Evolutionary conservation across 2,329 filamentous ascomycete genomes (phyloP).

Genomic region (Trichoderma aggressivum): DNA sequence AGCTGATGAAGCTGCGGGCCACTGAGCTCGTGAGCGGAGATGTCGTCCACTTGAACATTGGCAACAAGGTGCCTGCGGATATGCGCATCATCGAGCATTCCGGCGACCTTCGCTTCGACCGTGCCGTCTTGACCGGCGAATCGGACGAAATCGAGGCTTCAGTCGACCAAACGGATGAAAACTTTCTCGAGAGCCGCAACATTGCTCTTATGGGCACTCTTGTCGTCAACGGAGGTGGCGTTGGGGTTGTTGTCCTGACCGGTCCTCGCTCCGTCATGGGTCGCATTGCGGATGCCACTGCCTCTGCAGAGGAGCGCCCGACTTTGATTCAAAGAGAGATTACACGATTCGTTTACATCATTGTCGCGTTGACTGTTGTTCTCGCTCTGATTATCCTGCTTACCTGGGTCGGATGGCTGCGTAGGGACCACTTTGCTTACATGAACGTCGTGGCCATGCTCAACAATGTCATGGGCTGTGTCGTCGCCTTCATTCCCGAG

Average conservation of each 20-base stretch:
- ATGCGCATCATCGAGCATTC: conserved; percentile 42
- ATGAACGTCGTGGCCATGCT: conserved; percentile 44
- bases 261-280: conserved; percentile 42
- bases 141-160: conserved; percentile 41
- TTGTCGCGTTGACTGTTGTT: conserved; percentile 37
- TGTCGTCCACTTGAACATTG: conserved; percentile 43
- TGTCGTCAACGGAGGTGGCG: conserved; percentile 40
- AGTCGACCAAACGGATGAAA: conserved; percentile 38
- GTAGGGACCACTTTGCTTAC: conserved; percentile 34
- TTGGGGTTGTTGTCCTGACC: conserved; percentile 40
- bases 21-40: conserved; percentile 46
- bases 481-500: conserved; percentile 41
- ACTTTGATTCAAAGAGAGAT: conserved; percentile 44
- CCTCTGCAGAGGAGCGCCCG: conserved; percentile 35
- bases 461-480: conserved; percentile 44
- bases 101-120: conserved; percentile 42
- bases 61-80: conserved; percentile 49
- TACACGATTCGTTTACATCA: conserved; percentile 42
- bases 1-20: conserved; percentile 38
- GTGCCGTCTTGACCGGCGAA: conserved; percentile 42
- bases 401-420: conserved; percentile 44
- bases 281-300: conserved; percentile 38
- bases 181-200: conserved; percentile 43
- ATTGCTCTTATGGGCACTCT: conserved; percentile 43
- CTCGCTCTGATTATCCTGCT: conserved; percentile 42